Evolutionary conservation across 768 basidiomycete species (phyloP).

Genomic region (Neoboletus subvelutipes): DNA sequence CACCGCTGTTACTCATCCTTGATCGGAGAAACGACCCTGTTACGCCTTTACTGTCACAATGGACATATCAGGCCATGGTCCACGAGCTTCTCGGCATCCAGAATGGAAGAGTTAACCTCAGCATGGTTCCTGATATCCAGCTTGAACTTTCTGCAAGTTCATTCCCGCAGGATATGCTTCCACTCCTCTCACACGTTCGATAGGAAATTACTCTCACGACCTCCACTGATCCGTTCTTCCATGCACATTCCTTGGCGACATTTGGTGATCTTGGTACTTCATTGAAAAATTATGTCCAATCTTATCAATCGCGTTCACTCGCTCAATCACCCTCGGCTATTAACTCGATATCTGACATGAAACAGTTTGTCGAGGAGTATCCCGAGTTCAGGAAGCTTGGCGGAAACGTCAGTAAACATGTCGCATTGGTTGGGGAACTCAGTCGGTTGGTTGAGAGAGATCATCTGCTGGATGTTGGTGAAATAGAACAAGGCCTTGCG

Average conservation of each 20-base stretch:
- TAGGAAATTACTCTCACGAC: constrained; percentile 94
- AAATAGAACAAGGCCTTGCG: constrained; percentile 95
- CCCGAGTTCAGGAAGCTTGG: constrained; percentile 96
- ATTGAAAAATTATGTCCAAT: constrained; percentile 89
- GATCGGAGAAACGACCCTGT: constrained; percentile 97
- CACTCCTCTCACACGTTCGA: constrained; percentile 15
- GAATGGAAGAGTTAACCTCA: constrained; percentile 88
- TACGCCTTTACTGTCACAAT: constrained; percentile 92
- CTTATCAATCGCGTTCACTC: constrained; percentile 83
- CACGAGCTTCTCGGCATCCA: constrained; percentile 93
- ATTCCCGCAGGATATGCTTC: constrained; percentile 4
- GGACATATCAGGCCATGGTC: constrained; percentile 99
- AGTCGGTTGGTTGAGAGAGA: constrained; percentile 86
- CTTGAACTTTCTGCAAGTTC: constrained; percentile 77
- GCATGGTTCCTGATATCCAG: constrained; percentile 78
- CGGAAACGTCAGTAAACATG: constrained; percentile 98
- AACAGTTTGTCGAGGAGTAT: constrained; percentile 95
- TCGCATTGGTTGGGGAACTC: constrained; percentile 93
- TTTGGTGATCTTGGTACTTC: constrained; percentile 96
- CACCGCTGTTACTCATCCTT: constrained; percentile 87
- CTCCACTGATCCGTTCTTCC: constrained; percentile 91
- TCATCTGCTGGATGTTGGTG: constrained; percentile 84
- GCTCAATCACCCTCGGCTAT: constrained; percentile 77
- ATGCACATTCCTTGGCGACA: constrained; percentile 84
- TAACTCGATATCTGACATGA: constrained; percentile 96